Evolutionary conservation across 208 protist species (phyloP).

Genomic region (Eutreptiella sp.): DNA sequence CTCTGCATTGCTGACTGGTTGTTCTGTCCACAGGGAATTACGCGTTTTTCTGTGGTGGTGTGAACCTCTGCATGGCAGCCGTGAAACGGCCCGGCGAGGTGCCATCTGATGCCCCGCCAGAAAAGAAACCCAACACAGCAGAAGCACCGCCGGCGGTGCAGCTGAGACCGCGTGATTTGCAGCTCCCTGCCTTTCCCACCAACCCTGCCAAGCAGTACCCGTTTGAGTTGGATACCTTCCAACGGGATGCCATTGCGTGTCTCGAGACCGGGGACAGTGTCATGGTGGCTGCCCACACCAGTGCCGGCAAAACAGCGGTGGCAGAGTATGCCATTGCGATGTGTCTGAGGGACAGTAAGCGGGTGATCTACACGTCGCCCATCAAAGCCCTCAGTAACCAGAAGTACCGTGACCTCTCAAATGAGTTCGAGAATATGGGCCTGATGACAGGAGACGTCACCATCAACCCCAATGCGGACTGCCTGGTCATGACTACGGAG

Average conservation of each 20-base stretch:
- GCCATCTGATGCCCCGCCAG: too few relatives aligned
- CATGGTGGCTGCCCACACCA: slow-evolving; percentile 99
- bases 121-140: too few relatives aligned
- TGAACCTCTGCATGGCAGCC: too few relatives aligned
- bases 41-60: too few relatives aligned
- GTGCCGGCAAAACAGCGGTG: slow-evolving; percentile 99
- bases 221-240: slow-evolving; percentile 91
- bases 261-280: slow-evolving; percentile 95
- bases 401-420: slow-evolving; percentile 98
- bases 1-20: too few relatives aligned
- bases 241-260: slow-evolving; percentile 82
- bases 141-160: too few relatives aligned
- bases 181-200: too few relatives aligned
- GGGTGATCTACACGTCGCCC: slow-evolving; percentile 99
- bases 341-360: slow-evolving; percentile 90
- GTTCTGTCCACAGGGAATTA: too few relatives aligned
- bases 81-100: too few relatives aligned
- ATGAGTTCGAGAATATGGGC: slow-evolving; percentile 94
- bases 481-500: slow-evolving; percentile 99
- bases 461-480: slow-evolving; percentile 92
- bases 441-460: slow-evolving; percentile 99
- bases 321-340: slow-evolving; percentile 99
- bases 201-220: too few relatives aligned
- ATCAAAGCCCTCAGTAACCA: slow-evolving; percentile 99
- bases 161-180: too few relatives aligned